phyloP scores from a whole-genome alignment of 139 green algal species.

The Eudorina sp. region DNA sequence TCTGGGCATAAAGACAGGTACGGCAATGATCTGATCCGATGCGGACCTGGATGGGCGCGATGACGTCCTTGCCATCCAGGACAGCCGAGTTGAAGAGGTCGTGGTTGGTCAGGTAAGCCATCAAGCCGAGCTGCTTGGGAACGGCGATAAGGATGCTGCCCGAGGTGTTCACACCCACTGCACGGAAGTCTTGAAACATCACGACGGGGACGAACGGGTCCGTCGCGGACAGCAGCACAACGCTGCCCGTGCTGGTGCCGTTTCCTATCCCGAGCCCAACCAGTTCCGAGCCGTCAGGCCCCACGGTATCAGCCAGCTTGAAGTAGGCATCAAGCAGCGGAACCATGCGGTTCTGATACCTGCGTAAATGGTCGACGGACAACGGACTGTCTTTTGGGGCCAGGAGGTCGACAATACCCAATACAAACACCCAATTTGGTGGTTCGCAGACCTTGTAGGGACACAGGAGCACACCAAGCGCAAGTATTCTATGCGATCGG shows the following conservation, averaged over 20 bases:
- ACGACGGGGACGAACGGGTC: background rate
- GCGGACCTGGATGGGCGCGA: constrained; percentile 11
- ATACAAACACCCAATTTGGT: no score
- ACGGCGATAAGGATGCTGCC: background rate
- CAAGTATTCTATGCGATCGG: no score
- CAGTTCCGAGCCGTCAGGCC: background rate
- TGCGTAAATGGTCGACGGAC: no score
- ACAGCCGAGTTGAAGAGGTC: constrained; percentile 67
- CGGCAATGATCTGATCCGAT: no score
- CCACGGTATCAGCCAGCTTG: background rate
- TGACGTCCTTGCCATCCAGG: constrained; percentile 36
- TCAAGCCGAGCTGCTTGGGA: constrained; percentile 27
- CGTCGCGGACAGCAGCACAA: background rate
- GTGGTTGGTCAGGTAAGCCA: constrained; percentile 44
- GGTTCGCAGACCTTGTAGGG: no score
- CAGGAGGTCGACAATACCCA: no score
- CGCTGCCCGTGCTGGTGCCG: background rate
- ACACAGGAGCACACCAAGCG: no score
- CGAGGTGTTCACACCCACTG: background rate
- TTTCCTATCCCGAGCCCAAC: background rate
- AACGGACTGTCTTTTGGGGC: no score
- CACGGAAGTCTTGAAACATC: background rate
- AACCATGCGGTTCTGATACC: constrained; percentile 38
- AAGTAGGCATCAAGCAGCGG: constrained; percentile 51
- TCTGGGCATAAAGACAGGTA: no score